Conservation (phyloP, 176 grass and related monocot genomes). For the Oryza coarctata region DNA sequence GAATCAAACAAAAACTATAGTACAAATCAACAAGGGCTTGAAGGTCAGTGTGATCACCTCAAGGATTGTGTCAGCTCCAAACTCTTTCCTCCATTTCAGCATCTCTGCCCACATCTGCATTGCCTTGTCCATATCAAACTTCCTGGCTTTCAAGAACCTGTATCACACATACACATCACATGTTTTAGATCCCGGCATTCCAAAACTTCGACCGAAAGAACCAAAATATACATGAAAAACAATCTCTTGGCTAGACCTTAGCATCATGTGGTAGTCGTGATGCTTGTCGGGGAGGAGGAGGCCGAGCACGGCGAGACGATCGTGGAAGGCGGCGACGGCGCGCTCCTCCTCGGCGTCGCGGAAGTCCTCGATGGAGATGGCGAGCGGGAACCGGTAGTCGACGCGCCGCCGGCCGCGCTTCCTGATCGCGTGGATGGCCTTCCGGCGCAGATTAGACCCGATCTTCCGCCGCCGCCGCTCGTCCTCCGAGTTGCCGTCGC, state of each 20-base stretch:
- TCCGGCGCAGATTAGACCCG: constrained; percentile 68
- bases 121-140: constrained; percentile 83
- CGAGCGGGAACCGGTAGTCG: constrained; percentile 83
- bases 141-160: constrained; percentile 94
- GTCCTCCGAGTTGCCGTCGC: constrained; percentile 89
- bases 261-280: constrained; percentile 93
- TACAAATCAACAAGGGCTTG: neutral
- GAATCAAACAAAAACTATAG: neutral
- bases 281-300: constrained; percentile 80
- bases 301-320: constrained; percentile 57
- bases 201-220: neutral
- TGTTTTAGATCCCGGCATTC: constrained; percentile 25
- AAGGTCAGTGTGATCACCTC: constrained; percentile 48
- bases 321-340: constrained; percentile 72
- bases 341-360: constrained; percentile 93
- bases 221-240: neutral
- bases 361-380: constrained; percentile 92
- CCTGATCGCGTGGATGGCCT: constrained; percentile 82
- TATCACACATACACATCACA: neutral
- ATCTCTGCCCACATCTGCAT: constrained; percentile 96
- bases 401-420: constrained; percentile 87
- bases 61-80: constrained; percentile 82
- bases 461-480: constrained; percentile 92
- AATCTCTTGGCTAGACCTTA: constrained; percentile 47
- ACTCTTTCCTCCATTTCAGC: constrained; percentile 93